phyloP scores from a whole-genome alignment of 2,329 filamentous ascomycete species.

The Ceratocystis harringtonii region DNA sequence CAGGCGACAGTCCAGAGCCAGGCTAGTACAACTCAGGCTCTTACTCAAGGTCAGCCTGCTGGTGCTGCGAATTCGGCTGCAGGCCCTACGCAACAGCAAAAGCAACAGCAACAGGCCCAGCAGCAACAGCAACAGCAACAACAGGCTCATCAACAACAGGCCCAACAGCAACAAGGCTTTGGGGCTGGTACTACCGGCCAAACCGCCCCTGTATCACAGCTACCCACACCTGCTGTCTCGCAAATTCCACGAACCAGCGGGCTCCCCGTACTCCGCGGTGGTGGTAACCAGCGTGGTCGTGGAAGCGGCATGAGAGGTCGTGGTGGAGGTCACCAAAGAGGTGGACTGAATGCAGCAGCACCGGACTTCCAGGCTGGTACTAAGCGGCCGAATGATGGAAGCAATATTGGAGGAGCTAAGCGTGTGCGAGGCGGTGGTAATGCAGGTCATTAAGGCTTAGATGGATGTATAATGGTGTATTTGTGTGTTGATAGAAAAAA shows the following conservation, averaged over 20 bases:
- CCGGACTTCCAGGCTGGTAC: slow-evolving; percentile 43
- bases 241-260: slow-evolving; percentile 20
- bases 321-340: slow-evolving; percentile 26
- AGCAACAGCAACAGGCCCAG: slow-evolving; percentile 7
- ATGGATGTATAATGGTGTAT: neutral
- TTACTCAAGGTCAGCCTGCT: neutral
- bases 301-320: slow-evolving; percentile 26
- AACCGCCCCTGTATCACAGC: slow-evolving; percentile 3
- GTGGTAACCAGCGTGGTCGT: slow-evolving; percentile 20
- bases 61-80: neutral
- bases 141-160: slow-evolving; percentile 17
- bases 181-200: slow-evolving; percentile 10
- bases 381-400: slow-evolving; percentile 36
- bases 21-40: neutral
- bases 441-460: neutral
- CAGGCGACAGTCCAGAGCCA: neutral
- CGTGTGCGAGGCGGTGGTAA: slow-evolving; percentile 26
- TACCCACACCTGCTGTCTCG: slow-evolving; percentile 1
- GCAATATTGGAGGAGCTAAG: slow-evolving; percentile 35
- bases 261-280: slow-evolving; percentile 30
- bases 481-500: neutral
- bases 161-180: neutral
- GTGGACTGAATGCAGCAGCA: slow-evolving; percentile 35
- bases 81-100: neutral
- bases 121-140: slow-evolving; percentile 4